Evolutionary conservation across 352 stramenopile genomes (phyloP).

Genomic region (Phytophthora ramorum): DNA sequence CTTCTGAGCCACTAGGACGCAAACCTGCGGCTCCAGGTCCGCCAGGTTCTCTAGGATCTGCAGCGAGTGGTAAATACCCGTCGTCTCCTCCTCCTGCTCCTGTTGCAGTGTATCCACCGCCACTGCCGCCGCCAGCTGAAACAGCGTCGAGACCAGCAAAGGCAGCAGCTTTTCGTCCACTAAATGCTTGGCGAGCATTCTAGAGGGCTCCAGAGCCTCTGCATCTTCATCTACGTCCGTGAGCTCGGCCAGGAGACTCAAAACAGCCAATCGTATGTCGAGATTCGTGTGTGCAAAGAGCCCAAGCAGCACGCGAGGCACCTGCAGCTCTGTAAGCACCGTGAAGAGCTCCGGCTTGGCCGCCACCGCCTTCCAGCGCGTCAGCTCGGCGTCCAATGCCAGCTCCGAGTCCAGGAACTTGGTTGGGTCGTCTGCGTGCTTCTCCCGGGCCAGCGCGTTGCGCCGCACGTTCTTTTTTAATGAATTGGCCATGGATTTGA

Average conservation of each 20-base stretch:
- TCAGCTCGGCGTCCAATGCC: constrained; percentile 60
- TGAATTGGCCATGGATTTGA: constrained; percentile 74
- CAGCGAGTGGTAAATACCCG: constrained; percentile 80
- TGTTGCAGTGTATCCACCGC: constrained; percentile 22
- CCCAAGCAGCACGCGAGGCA: constrained; percentile 72
- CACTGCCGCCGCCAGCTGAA: constrained; percentile 36
- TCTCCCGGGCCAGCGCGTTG: constrained; percentile 84
- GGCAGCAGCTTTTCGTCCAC: constrained; percentile 67
- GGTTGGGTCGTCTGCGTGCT: constrained; percentile 73
- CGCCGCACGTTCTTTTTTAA: constrained; percentile 77
- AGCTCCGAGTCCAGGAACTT: constrained; percentile 91
- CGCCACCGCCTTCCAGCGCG: constrained; percentile 62
- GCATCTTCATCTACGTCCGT: constrained; percentile 73
- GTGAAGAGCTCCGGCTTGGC: constrained; percentile 64
- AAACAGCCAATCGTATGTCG: constrained; percentile 67
- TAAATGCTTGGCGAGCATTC: constrained; percentile 57
- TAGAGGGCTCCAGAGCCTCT: constrained; percentile 47
- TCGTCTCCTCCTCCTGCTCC: constrained; percentile 67
- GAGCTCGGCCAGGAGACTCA: constrained; percentile 70
- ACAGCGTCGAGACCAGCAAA: constrained; percentile 57
- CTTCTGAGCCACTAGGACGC: constrained; percentile 47
- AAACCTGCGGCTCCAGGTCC: constrained; percentile 60
- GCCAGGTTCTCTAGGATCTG: constrained; percentile 85
- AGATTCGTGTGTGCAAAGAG: constrained; percentile 87
- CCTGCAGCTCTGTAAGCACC: constrained; percentile 66